Percentiles rank a stretch among this genome's conserved stretches.
These are phyloP conservation scores for Suhomyces panamericanus DNA, from an alignment of 1,139 yeast genomes.

Conservation along the genomic window DNA sequence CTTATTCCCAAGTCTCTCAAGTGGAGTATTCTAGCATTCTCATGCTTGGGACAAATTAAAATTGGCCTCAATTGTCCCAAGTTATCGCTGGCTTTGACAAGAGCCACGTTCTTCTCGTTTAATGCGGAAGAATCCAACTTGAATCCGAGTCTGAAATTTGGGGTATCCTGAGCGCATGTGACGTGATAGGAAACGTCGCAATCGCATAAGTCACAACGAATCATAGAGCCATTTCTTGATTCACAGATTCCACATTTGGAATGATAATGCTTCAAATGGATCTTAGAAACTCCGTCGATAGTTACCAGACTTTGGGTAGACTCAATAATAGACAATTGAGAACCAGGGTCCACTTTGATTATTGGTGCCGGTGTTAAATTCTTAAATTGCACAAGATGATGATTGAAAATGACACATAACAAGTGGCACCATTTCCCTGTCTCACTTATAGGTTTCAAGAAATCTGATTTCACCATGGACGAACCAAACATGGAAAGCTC, in stretches of 20 bases:
- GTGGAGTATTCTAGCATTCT: constrained; percentile 15
- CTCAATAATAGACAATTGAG: constrained; percentile 30
- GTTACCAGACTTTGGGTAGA: constrained; percentile 21
- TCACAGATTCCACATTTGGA: constrained; percentile 32
- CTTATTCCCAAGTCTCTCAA: constrained; percentile 40
- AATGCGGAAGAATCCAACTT: constrained; percentile 25
- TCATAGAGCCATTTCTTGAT: constrained; percentile 31
- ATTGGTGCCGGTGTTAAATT: constrained; percentile 15
- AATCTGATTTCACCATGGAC: constrained; percentile 54
- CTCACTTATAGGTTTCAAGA: constrained; percentile 65
- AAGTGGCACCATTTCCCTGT: constrained; percentile 80
- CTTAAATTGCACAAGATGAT: constrained; percentile 25
- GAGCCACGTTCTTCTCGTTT: constrained; percentile 20
- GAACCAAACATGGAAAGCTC: constrained; percentile 47
- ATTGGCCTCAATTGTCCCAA: constrained; percentile 47
- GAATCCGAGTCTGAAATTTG: constrained; percentile 49
- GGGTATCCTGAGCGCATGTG: constrained; percentile 64
- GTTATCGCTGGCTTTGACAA: constrained; percentile 28
- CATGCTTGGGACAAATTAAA: constrained; percentile 46
- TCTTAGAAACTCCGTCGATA: constrained; percentile 33
- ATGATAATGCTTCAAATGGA: constrained; percentile 27
- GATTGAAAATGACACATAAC: constrained; percentile 63
- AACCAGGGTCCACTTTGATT: neutral
- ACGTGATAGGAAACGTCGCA: constrained; percentile 45
- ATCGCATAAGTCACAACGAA: constrained; percentile 33